Conservation (phyloP, 2,329 filamentous ascomycete species). For the Pestalotiopsis fici region DNA sequence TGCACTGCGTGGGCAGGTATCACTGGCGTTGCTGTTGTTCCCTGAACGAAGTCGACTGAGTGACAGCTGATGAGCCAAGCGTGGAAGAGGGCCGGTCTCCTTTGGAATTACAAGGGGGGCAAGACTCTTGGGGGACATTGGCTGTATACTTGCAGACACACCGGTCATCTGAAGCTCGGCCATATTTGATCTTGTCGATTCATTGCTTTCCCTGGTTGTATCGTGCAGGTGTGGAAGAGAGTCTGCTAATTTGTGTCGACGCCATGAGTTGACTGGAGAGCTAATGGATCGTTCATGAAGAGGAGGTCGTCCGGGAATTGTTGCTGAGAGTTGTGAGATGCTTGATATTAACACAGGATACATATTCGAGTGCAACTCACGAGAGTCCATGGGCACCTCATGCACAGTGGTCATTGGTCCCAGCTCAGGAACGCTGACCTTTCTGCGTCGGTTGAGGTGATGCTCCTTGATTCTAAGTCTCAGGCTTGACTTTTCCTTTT, state of each 20-base stretch:
- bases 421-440: slow-evolving; percentile 64
- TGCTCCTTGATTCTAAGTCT: slow-evolving; percentile 59
- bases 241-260: slow-evolving; percentile 43
- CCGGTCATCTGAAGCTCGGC: slow-evolving; percentile 5
- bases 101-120: slow-evolving; percentile 59
- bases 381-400: slow-evolving; percentile 69
- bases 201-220: slow-evolving; percentile 17
- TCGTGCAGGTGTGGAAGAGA: slow-evolving; percentile 32
- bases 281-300: slow-evolving; percentile 66
- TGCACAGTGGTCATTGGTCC: slow-evolving; percentile 71
- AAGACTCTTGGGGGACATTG: slow-evolving; percentile 54
- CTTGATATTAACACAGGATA: background rate
- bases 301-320: slow-evolving; percentile 66
- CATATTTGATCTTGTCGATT: background rate
- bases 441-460: slow-evolving; percentile 58
- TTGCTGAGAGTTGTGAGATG: slow-evolving; percentile 48
- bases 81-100: slow-evolving; percentile 29
- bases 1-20: slow-evolving; percentile 39
- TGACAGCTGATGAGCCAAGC: slow-evolving; percentile 39
- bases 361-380: slow-evolving; percentile 50
- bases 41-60: slow-evolving; percentile 47
- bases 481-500: slow-evolving; percentile 42
- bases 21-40: slow-evolving; percentile 36
- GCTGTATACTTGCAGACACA: slow-evolving; percentile 34
- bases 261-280: slow-evolving; percentile 55